Conservation (phyloP, 805 yeast species). For the Torulaspora franciscae region DNA sequence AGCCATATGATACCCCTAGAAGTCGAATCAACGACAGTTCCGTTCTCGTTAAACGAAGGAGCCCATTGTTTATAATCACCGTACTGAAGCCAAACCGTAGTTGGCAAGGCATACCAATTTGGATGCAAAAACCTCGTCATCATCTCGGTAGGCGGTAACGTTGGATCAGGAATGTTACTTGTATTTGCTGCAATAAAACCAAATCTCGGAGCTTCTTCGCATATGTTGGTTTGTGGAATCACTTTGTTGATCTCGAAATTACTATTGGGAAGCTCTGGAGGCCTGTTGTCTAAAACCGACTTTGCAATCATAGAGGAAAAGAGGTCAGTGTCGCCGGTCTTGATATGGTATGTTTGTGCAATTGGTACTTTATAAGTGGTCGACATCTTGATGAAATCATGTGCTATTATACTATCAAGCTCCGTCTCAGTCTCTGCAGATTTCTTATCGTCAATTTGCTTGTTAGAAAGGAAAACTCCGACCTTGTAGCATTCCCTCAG, state of each 20-base stretch:
- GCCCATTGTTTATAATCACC: slow-evolving; percentile 53
- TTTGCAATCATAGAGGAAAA: slow-evolving; percentile 69
- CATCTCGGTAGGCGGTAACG: slow-evolving; percentile 49
- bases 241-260: slow-evolving; percentile 59
- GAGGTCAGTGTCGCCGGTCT: slow-evolving; percentile 66
- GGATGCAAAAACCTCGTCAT: slow-evolving; percentile 53
- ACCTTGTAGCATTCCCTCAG: slow-evolving; percentile 55
- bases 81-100: slow-evolving; percentile 60
- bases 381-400: slow-evolving; percentile 59
- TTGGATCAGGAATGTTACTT: slow-evolving; percentile 46
- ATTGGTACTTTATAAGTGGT: slow-evolving; percentile 46
- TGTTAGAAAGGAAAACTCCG: slow-evolving; percentile 31
- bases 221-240: slow-evolving; percentile 45
- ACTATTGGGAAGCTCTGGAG: slow-evolving; percentile 60
- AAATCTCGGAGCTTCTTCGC: slow-evolving; percentile 40
- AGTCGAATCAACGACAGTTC: slow-evolving; percentile 48
- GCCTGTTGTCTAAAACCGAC: slow-evolving; percentile 72
- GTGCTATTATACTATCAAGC: slow-evolving; percentile 41
- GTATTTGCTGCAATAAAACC: slow-evolving; percentile 45
- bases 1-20: slow-evolving; percentile 51
- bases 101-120: slow-evolving; percentile 59
- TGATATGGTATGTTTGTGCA: slow-evolving; percentile 60
- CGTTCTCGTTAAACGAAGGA: slow-evolving; percentile 58
- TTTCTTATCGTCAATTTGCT: slow-evolving; percentile 10
- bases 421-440: slow-evolving; percentile 28